phyloP scores from a whole-genome alignment of 164 flowering plant genomes.

The Aristolochia contorta region DNA sequence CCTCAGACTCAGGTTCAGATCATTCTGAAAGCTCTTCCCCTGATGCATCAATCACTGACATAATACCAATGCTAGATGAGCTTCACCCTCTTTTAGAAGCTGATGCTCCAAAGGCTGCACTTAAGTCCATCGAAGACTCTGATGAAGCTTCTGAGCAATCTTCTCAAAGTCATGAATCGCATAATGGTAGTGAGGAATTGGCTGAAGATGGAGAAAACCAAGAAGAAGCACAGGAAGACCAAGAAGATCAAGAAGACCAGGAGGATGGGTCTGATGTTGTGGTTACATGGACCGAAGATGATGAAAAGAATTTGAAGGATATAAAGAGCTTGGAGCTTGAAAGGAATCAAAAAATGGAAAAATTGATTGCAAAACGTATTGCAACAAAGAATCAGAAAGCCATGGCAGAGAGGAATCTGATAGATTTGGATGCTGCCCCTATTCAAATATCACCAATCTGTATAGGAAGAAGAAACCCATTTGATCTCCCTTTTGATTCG shows the following conservation, averaged over 20 bases:
- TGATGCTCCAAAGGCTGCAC: conserved; percentile 37
- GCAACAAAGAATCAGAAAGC: conserved; percentile 44
- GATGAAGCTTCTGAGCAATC: conserved; percentile 52
- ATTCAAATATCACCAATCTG: conserved; percentile 51
- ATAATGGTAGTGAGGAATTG: conserved; percentile 28
- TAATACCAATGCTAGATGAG: conserved; percentile 89
- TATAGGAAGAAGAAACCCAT: conserved; percentile 59
- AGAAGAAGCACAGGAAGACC: conserved; percentile 54
- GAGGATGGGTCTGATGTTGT: conserved; percentile 41
- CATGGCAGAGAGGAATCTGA: conserved; percentile 62
- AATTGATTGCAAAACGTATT: conserved; percentile 68
- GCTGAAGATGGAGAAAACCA: conserved; percentile 35
- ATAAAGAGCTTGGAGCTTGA: conserved; percentile 72
- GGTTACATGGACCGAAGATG: conserved; percentile 86
- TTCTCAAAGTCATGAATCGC: conserved; percentile 25
- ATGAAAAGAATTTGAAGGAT: conserved; percentile 85
- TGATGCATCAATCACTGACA: conserved; percentile 89
- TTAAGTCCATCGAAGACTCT: conserved; percentile 23
- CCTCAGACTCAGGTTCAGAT: conserved; percentile 52
- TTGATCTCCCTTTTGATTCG: conserved; percentile 56
- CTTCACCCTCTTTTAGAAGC: conserved; percentile 75
- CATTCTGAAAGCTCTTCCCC: conserved; percentile 79
- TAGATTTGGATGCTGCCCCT: conserved; percentile 58
- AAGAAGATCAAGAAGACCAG: conserved; percentile 29
- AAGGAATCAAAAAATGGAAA: conserved; percentile 76